phyloP scores from a whole-genome alignment of 176 grass and related monocot genomes.

The Oropetium thomaeum region DNA sequence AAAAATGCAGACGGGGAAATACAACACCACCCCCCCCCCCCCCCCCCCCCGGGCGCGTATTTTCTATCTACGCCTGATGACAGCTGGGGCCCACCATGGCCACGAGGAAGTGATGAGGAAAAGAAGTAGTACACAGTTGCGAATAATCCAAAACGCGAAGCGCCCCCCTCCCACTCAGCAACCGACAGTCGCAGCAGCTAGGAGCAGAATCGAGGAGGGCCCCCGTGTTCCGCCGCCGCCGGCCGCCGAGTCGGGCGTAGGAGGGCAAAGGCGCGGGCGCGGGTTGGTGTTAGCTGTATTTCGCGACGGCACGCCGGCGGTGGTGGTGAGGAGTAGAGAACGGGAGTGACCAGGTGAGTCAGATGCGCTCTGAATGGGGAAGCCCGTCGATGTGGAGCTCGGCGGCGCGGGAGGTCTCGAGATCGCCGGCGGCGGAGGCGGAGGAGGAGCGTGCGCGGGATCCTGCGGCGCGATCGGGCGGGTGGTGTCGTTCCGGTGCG shows the following conservation, averaged over 20 bases:
- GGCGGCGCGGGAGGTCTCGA: constrained; percentile 39
- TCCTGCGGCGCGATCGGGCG: constrained; percentile 18
- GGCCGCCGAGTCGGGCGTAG: neutral
- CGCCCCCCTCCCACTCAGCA: neutral
- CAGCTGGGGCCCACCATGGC: neutral
- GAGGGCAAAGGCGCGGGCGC: neutral
- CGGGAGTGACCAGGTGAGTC: constrained; percentile 13
- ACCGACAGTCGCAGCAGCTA: constrained; percentile 15
- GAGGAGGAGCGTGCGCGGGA: neutral
- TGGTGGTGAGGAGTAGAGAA: neutral
- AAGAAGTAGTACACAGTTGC: neutral
- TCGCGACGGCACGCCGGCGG: neutral
- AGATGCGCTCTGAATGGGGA: constrained; percentile 73
- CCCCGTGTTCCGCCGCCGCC: neutral
- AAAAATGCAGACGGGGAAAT: neutral
- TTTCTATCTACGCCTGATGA: no score
- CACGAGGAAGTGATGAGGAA: neutral
- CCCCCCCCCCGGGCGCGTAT: no score
- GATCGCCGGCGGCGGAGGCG: constrained; percentile 30
- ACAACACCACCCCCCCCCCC: no score
- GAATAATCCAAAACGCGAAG: constrained; percentile 8
- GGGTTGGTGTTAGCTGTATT: neutral
- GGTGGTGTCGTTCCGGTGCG: constrained; percentile 41
- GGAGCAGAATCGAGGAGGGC: neutral
- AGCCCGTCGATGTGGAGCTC: constrained; percentile 65